Evolutionary conservation across 805 yeast genomes (phyloP), one percentile per base, ranked within the genome.

Genomic region (Candida glaebosa): DNA sequence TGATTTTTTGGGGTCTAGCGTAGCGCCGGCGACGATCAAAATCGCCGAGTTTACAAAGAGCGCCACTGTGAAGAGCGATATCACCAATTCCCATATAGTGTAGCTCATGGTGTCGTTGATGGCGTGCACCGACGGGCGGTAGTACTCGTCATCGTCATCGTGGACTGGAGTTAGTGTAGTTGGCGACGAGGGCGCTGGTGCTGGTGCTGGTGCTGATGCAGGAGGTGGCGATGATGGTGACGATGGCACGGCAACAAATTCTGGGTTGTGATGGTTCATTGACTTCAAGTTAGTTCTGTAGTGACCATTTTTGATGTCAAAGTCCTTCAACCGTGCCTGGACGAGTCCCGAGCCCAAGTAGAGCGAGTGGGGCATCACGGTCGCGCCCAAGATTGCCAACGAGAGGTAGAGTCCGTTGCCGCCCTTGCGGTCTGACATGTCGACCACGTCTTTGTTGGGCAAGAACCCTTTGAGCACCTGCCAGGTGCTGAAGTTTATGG

Each of bases 11-110:
- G 31, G 24, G 16, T 68, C 76, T 47, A 90, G 68, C 1, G 96
- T 86, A 0, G 96, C 84, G 24, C 96, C 96, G 1, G 96, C 93
- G 3, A 90, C 95, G 42, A 89, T 87, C 42, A 89, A 72, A 53
- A 90, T 89, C 3, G 96, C 87, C 7, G 95, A 78, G 62, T 89
- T 89, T 44, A 89, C 96, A 66, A 89, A 89, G n/a, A 90, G 75
- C 0, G 96, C 97, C 30, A 89, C 91, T 2, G 91, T 75, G 56
- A 89, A 81, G 34, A 89, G 71, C 1, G 96, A 87, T 15, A 89
- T 75, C 34, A 87, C 80, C 40, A 89, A 73, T 64, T 89, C 97
- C 9, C 84, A 84, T 40, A 87, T 84, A 0, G 96, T 83, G 60
- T 78, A 87, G 12, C 78, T 75, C 81, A 89, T 78, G 35, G 91